Conservation (phyloP, 2,329 filamentous ascomycete species). For the Talaromyces sp. region DNA sequence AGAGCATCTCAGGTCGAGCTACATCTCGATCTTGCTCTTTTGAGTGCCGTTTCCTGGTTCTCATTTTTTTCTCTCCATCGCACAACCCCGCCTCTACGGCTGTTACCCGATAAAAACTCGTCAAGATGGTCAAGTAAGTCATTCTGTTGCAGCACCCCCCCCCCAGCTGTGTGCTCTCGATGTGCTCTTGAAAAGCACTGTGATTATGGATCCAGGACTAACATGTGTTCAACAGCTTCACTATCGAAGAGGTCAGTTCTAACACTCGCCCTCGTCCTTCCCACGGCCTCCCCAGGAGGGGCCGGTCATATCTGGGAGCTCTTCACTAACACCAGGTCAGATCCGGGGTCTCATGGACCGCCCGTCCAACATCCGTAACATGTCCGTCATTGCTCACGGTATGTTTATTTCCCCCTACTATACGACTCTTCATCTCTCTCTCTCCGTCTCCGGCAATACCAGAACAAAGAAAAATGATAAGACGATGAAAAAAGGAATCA, state of each 20-base stretch:
- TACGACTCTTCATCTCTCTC: not conserved
- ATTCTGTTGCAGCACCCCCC: constrained; percentile 10
- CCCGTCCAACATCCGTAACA: constrained; percentile 72
- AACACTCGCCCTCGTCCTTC: constrained; percentile 5
- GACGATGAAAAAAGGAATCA: not conserved
- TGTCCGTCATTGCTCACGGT: constrained; percentile 99
- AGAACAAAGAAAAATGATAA: too few species aligned
- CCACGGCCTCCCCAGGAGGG: constrained; percentile 3
- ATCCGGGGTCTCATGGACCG: constrained; percentile 48
- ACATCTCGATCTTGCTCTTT: constrained; percentile 39
- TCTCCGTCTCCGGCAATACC: constrained; percentile 5
- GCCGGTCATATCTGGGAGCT: not conserved
- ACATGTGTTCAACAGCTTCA: constrained; percentile 67
- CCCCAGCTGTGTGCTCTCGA: not conserved
- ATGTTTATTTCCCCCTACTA: constrained; percentile 27
- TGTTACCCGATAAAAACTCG: constrained; percentile 53
- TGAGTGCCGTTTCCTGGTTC: constrained; percentile 32
- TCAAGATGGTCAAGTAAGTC: constrained; percentile 99
- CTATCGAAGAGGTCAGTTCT: constrained; percentile 74
- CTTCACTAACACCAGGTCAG: constrained; percentile 18
- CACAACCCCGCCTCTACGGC: constrained; percentile 39
- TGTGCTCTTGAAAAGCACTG: constrained; percentile 13
- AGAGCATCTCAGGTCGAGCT: constrained; percentile 35
- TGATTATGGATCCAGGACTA: constrained; percentile 20
- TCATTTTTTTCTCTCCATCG: constrained; percentile 17